Percentiles rank a stretch among this genome's conserved stretches.
Evolutionary conservation across 139 green algal genomes (phyloP).

Genomic region (Tetraselmis chui): DNA sequence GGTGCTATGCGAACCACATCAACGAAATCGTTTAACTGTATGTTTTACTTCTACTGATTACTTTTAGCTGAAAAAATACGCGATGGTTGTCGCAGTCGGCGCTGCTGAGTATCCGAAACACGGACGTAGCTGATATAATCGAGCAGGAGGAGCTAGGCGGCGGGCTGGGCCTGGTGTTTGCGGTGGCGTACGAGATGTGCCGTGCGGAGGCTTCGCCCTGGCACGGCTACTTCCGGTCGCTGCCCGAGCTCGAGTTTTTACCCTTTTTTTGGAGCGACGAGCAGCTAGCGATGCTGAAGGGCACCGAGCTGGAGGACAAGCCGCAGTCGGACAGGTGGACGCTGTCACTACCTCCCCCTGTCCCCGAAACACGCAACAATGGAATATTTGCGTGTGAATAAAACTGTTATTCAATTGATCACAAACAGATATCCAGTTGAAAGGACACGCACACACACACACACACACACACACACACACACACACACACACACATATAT

Average conservation of each 20-base stretch:
- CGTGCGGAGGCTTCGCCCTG: slow-evolving; percentile 25
- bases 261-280: slow-evolving; percentile 62
- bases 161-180: slow-evolving; percentile 64
- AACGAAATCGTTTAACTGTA: too few relatives aligned
- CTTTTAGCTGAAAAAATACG: too few relatives aligned
- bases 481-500: too few relatives aligned
- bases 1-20: too few relatives aligned
- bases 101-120: slow-evolving; percentile 40
- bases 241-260: slow-evolving; percentile 51
- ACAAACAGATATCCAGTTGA: too few relatives aligned
- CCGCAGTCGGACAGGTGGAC: slow-evolving; percentile 38
- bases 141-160: slow-evolving; percentile 41
- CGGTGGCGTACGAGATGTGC: slow-evolving; percentile 53
- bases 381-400: too few relatives aligned
- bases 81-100: slow-evolving; percentile 14
- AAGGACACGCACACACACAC: too few relatives aligned
- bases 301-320: slow-evolving; percentile 40
- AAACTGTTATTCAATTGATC: too few relatives aligned
- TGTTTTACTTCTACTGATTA: too few relatives aligned
- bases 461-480: too few relatives aligned
- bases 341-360: neutral
- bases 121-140: slow-evolving; percentile 38
- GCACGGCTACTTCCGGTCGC: slow-evolving; percentile 50
- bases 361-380: too few relatives aligned
- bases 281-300: slow-evolving; percentile 42